Base-by-base conservation (phyloP, 441 rosid genomes). In the Erodium trifolium region DNA sequence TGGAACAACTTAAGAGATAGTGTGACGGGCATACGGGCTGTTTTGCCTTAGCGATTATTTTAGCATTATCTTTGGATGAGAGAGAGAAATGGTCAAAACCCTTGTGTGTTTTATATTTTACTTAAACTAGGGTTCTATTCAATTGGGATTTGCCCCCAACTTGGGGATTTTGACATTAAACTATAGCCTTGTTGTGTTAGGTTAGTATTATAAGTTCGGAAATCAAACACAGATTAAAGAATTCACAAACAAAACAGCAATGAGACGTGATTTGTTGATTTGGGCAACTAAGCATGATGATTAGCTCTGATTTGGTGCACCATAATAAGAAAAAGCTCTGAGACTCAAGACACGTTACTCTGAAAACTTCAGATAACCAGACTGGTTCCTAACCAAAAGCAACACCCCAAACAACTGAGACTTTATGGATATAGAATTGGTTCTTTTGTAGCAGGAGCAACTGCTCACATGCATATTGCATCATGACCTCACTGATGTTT, bases 381-480 rank as follows among this genome's bases (percentile, higher is more conserved):
- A 53, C 60, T 53, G 60, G 60, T 53, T 17, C 60, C 60, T n/a
- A 53, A 53, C 60, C 12, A n/a, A 53, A 53, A 53, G 60, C 60
- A 53, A 53, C 17, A 4, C 17, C 60, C 18, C 8, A 13, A 53
- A 17, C 19, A 0, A 31, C 34, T 31, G 34, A 31, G 34, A 53
- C 60, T 53, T 53, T 53, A 53, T 53, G 60, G 60, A n/a, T 43
- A 53, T 53, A 53, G 60, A 53, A 53, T 17, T 53, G 8, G 60
- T 53, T 53, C 60, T 53, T 53, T 4, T 53, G 60, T 53, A 53
- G 19, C 8, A 53, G 60, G 60, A 53, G 60, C 60, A 53, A 53
- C 60, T 53, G 60, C 60, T 53, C 60, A 53, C 60, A 53, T 53
- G 60, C 18, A 53, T n/a, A n/a, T 53, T 53, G 60, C 60, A 17